These are phyloP conservation scores for Aspergillus japonicus DNA, from an alignment of 2,329 filamentous ascomycete species.

Conservation along the genomic window DNA sequence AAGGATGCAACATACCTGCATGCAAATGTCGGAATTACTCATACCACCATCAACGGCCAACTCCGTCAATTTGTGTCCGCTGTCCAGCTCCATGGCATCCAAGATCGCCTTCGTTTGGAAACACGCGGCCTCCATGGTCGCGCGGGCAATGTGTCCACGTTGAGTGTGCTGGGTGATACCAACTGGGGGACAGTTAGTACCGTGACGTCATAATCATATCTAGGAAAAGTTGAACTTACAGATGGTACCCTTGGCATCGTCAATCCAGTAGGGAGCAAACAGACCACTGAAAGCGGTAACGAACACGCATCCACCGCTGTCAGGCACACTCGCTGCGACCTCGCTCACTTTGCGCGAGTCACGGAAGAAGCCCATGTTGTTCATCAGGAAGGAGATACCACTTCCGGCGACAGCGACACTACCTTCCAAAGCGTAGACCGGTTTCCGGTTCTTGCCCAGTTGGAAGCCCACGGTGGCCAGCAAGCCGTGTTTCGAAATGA, in stretches of 20 bases:
- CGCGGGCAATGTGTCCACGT: constrained; percentile 81
- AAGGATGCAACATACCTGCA: constrained; percentile 60
- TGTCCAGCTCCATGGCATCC: constrained; percentile 87
- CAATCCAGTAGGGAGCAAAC: constrained; percentile 93
- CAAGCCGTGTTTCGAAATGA: constrained; percentile 79
- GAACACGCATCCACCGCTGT: constrained; percentile 81
- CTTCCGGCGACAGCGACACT: constrained; percentile 80
- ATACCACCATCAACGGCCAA: constrained; percentile 87
- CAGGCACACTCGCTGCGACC: constrained; percentile 62
- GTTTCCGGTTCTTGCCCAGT: constrained; percentile 66
- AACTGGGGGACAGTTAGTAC: constrained; percentile 46
- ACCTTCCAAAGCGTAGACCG: constrained; percentile 78
- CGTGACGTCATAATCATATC: not conserved
- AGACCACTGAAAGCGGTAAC: constrained; percentile 89
- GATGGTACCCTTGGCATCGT: constrained; percentile 84
- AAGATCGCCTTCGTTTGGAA: constrained; percentile 92
- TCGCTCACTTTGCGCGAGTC: constrained; percentile 64
- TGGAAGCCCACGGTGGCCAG: constrained; percentile 86
- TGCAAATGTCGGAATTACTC: constrained; percentile 82
- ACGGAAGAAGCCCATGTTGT: constrained; percentile 63
- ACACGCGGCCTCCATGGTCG: constrained; percentile 86
- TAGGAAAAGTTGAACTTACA: constrained; percentile 51
- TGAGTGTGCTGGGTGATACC: constrained; percentile 83
- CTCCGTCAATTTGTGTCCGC: constrained; percentile 69
- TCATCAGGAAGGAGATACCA: constrained; percentile 72